Percentiles rank a stretch among this genome's conserved stretches.
Evolutionary conservation across 257 asterid genomes (phyloP).

Genomic region (Apocynum venetum): DNA sequence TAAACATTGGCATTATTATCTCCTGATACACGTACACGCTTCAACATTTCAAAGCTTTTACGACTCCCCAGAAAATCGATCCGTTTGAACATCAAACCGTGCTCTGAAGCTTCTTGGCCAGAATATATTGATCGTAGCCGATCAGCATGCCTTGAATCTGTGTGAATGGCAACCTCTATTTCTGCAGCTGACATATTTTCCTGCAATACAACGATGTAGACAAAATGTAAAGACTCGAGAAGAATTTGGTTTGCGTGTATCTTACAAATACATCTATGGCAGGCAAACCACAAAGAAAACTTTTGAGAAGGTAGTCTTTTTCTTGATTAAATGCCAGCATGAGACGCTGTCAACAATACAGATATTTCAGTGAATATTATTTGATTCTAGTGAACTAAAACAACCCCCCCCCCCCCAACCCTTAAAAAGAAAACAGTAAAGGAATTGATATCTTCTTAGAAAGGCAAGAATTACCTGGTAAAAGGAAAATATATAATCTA

Average conservation of each 20-base stretch:
- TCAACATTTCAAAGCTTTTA: constrained; percentile 88
- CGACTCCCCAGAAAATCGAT: constrained; percentile 86
- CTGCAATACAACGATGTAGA: constrained; percentile 20
- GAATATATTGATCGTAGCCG: constrained; percentile 58
- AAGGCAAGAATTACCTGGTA: constrained; percentile 57
- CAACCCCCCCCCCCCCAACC: too few species aligned
- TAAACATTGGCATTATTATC: constrained; percentile 66
- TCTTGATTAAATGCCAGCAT: too few species aligned
- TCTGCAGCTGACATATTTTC: constrained; percentile 73
- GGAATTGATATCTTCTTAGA: neutral
- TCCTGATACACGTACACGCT: constrained; percentile 81
- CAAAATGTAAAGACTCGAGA: constrained; percentile 4
- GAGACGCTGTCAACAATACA: neutral
- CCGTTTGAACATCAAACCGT: constrained; percentile 52
- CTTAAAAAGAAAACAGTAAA: neutral
- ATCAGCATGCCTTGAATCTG: constrained; percentile 91
- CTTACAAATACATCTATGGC: too few species aligned
- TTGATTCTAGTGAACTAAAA: too few species aligned
- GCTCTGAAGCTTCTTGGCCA: constrained; percentile 43
- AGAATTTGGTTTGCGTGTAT: neutral
- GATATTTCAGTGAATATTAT: too few species aligned
- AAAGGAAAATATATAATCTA: constrained; percentile 69
- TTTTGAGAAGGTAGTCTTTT: too few species aligned
- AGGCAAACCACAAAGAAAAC: too few species aligned
- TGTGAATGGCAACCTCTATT: constrained; percentile 74